A percentile compares a stretch with the other conserved stretches of the same genome.
phyloP scores from a whole-genome alignment of 176 grass and related monocot genomes.

The Carex parvula region DNA sequence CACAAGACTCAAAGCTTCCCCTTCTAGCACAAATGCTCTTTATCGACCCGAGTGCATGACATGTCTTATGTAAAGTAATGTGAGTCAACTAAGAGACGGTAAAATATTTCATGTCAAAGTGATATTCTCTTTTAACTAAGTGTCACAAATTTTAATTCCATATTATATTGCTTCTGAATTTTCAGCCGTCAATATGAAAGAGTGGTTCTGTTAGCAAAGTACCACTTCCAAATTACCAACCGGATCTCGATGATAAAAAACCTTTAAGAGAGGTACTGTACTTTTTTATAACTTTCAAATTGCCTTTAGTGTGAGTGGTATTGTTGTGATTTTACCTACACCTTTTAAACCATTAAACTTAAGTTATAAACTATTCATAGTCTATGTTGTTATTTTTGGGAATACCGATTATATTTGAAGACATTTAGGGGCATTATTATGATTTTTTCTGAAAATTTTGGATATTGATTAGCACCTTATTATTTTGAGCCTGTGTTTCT shows the following conservation, averaged over 20 bases:
- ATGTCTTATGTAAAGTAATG: too few species aligned
- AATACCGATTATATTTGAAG: too few species aligned
- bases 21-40: too few species aligned
- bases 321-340: not conserved
- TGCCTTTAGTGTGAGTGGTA: not conserved
- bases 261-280: conserved; percentile 75
- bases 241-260: conserved; percentile 98
- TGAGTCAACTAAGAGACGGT: too few species aligned
- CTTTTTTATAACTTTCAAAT: not conserved
- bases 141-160: not conserved
- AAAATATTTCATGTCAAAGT: too few species aligned
- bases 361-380: not conserved
- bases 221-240: conserved; percentile 88
- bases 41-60: too few species aligned
- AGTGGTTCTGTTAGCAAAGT: conserved; percentile 73
- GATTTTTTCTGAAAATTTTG: not conserved
- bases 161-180: conserved; percentile 18
- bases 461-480: not conserved
- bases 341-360: not conserved
- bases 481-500: not conserved
- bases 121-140: too few species aligned
- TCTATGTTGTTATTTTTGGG: not conserved
- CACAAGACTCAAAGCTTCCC: too few species aligned
- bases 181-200: conserved; percentile 80
- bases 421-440: not conserved